Conservation (phyloP, 768 basidiomycete genomes). For the Trametes cubensis region DNA sequence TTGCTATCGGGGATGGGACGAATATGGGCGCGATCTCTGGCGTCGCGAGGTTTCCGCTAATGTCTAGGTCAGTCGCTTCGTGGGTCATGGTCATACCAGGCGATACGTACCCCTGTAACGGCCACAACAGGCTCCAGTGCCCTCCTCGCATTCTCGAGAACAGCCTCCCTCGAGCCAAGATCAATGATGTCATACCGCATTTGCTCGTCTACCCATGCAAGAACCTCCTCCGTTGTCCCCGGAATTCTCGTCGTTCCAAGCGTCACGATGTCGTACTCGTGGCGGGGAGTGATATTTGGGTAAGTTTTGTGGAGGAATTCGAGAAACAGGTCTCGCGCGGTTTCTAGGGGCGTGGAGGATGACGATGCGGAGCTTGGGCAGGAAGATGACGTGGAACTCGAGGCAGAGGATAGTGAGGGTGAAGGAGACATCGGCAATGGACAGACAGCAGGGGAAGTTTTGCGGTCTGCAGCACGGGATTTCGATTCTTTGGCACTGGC, state of each 20-base stretch:
- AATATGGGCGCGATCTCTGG: not conserved
- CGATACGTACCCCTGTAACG: not conserved
- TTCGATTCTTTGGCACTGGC: not conserved
- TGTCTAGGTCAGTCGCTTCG: not conserved
- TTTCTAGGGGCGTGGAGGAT: not conserved
- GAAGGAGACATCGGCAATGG: not conserved
- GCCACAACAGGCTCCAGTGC: not conserved
- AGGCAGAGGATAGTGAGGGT: not conserved
- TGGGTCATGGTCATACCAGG: not conserved
- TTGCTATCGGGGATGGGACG: slow-evolving; percentile 7
- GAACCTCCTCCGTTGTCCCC: not conserved
- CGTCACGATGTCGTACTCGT: not conserved
- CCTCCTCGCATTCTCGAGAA: not conserved
- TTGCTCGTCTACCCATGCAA: not conserved
- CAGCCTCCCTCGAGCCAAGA: not conserved
- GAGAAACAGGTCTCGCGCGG: not conserved
- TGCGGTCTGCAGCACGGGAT: not conserved
- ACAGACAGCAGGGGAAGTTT: not conserved
- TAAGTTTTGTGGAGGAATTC: not conserved
- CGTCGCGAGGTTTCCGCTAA: slow-evolving; percentile 3
- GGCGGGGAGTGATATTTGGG: not conserved
- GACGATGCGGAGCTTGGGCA: not conserved
- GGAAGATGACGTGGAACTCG: not conserved
- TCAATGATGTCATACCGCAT: not conserved
- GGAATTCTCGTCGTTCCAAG: not conserved